Evolutionary conservation across 305 asterid genomes (phyloP).

Genomic region (Fraxinus ornus): DNA sequence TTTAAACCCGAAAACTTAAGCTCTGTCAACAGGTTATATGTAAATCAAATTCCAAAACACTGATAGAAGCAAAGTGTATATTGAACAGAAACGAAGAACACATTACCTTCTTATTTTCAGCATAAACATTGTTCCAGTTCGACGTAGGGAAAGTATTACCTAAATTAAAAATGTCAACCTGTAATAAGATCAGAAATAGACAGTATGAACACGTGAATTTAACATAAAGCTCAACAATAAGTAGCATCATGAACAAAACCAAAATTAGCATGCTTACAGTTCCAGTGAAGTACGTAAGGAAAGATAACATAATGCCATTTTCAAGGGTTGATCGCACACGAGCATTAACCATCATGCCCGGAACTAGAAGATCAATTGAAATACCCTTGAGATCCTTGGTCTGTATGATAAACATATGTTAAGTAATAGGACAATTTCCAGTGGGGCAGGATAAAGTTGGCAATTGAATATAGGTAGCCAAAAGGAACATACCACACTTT

Average conservation of each 20-base stretch:
- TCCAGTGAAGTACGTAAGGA: conserved; percentile 91
- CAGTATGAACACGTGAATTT: conserved; percentile 18
- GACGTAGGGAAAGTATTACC: conserved; percentile 65
- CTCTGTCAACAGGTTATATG: background rate
- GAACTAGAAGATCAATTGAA: conserved; percentile 91
- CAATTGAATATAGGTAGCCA: background rate
- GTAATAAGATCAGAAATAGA: conserved; percentile 30
- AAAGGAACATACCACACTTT: conserved; percentile 67
- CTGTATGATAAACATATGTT: conserved; percentile 43
- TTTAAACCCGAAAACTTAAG: conserved; percentile 6
- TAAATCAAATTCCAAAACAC: background rate
- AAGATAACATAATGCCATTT: conserved; percentile 84
- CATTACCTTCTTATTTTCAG: conserved; percentile 76
- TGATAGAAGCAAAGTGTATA: background rate
- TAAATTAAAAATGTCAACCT: conserved; percentile 84
- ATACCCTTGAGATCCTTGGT: conserved; percentile 89
- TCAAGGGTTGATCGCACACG: conserved; percentile 80
- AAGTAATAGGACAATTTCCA: conserved; percentile 23
- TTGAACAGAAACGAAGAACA: conserved; percentile 7
- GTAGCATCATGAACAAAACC: conserved; percentile 18
- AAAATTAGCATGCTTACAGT: conserved; percentile 62
- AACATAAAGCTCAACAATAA: conserved; percentile 12
- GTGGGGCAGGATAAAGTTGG: conserved; percentile 11
- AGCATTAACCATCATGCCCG: conserved; percentile 98
- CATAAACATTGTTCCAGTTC: conserved; percentile 74